Base-by-base conservation (phyloP, 805 yeast genomes). In the Vanderwaltozyma polyspora region DNA sequence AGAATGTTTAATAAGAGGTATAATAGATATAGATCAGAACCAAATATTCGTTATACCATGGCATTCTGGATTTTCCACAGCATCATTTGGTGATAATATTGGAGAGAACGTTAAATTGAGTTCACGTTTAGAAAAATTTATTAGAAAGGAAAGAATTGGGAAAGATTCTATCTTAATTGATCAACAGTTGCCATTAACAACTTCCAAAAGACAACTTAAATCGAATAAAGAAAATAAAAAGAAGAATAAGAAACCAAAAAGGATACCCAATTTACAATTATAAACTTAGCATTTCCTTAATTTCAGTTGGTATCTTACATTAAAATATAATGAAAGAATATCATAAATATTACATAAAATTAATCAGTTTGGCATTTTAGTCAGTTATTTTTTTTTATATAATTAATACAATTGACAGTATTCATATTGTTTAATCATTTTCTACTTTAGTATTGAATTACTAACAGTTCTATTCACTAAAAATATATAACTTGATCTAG, bases 81-180 rank as follows among this genome's bases (percentile, higher is more conserved):
- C 42, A 8, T 46, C 52, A 2, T 44, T 54, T 37, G 57, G 56
- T 14, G 28, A 31, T 13, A 46, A 38, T 17, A 27, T 34, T 7
- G 37, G 41, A 14, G 55, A 52, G 28, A 40, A 43, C 25, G 37
- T 40, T 19, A 52, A 52, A 33, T 37, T 52, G 17, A 40, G 45
- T 28, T 25, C 35, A n/a, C 36, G 41, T 24, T 29, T 51, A 10
- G 41, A 37, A 26, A 45, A 41, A 29, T 19, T 45, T 17, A 39
- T 48, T 37, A 5, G 49, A 44, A 17, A 35, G 18, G 19, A 16
- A 19, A 16, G 12, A 31, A 28, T 19, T 23, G 29, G 33, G 24
- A 14, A 14, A n/a, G n/a, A n/a, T n/a, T n/a, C n/a, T n/a, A n/a
- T n/a, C n/a, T n/a, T n/a, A n/a, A n/a, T n/a, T n/a, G n/a, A n/a